Base-by-base conservation (phyloP, 2,329 filamentous ascomycete genomes). In the Talaromyces sp. region DNA sequence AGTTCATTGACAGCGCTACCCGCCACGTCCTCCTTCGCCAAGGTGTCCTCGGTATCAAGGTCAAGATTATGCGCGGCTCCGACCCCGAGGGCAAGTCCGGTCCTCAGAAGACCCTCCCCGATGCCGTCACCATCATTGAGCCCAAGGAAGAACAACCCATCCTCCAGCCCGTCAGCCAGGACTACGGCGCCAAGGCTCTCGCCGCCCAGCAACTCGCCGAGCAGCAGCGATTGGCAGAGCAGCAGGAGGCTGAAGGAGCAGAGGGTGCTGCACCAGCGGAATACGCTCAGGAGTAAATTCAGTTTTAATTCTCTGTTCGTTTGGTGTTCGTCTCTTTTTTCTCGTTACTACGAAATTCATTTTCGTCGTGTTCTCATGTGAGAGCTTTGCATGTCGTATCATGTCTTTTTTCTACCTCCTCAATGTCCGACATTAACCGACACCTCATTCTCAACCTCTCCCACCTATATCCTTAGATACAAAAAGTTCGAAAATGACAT, bases 1-100 rank as follows among this genome's bases (percentile, higher is more conserved):
- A 99, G 85, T 99, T 99, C 86, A 99, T 99, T 81, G 95, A 99
- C 87, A 87, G 84, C 77, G 96, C 96, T 74, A 98, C 95, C 77
- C 95, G 95, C 76, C 95, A 99, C 91, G 95, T 99, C 76, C 92
- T 99, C 72, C 93, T 99, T 82, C 91, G 96, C 84, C 95, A 99
- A 87, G 95, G 95, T 91, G 95, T 99, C 71, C 86, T 99, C 71
- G 95, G 95, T 85, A 99, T 99, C 86, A 99, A 99, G 89, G 95
- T 99, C 83, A 99, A 99, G 93, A 99, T 99, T 85, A 99, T 99
- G 95, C 93, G 96, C 81, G 95, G 95, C 79, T 95, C 92, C 74
- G 95, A 99, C 86, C 95, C 95, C 80, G 92, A 98, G 84, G 95
- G 95, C 88, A 99, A 99, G 89, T 88, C 92, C 76, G 92, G 95